Base-by-base conservation (phyloP, 352 stramenopile genomes). In the Saprolegnia diclina region DNA sequence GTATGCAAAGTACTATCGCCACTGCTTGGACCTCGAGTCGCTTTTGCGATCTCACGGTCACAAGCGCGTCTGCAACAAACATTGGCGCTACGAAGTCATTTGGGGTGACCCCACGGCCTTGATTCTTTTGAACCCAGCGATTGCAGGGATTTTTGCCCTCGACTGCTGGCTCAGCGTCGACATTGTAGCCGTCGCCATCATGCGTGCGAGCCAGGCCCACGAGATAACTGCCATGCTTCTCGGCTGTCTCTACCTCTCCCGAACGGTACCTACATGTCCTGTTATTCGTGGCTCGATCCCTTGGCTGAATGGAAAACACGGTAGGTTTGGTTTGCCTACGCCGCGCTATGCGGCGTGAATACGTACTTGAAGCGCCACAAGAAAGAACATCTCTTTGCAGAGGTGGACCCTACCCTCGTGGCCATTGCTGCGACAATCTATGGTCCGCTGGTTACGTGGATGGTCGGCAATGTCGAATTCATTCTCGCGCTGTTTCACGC, bases 271-370 rank as follows among this genome's bases (percentile, higher is more conserved):
- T 52, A 19, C 21, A n/a, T n/a, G n/a, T n/a, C n/a, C n/a, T n/a
- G n/a, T n/a, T n/a, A n/a, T n/a, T n/a, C n/a, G n/a, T n/a, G n/a
- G n/a, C n/a, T n/a, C n/a, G n/a, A n/a, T n/a, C n/a, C n/a, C n/a
- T n/a, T n/a, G n/a, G n/a, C n/a, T n/a, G n/a, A n/a, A n/a, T n/a
- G n/a, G n/a, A n/a, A n/a, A 19, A 52, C 3, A 21, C 24, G 4
- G 9, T 61, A 69, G 63, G 9, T 69, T 3, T 69, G 63, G 63
- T 69, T 62, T 61, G 50, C 63, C 9, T 69, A 61, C 63, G 44
- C 40, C 18, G 35, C 29, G n/a, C 53, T 69, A 32, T 52, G 50
- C 13, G 19, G 32, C 45, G 35, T 56, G 4, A 24, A 44, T 22
- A 22, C 22, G 9, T 18, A 0, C 6, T 19, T 69, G 11, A 69